These are phyloP conservation scores for Lactarius evosmus DNA, from an alignment of 768 basidiomycete genomes.

Conservation along the genomic window DNA sequence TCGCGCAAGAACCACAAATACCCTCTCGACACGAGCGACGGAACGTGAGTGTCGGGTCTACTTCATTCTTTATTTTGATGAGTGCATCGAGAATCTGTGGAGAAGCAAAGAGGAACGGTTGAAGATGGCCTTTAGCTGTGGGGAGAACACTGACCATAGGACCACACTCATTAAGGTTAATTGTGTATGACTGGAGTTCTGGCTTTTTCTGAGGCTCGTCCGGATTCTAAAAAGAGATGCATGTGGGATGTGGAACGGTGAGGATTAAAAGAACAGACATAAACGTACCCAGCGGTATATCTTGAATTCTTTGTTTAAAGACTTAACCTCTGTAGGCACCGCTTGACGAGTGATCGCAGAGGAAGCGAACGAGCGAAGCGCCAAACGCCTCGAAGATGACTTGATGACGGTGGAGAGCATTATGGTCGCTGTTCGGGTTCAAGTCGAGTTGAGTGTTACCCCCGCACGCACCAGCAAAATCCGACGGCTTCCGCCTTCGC, in stretches of 20 bases:
- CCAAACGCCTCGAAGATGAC: slow-evolving; percentile 11
- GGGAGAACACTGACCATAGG: slow-evolving; percentile 67
- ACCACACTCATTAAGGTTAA: slow-evolving; percentile 92
- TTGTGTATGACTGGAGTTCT: slow-evolving; percentile 80
- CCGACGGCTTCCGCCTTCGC: neutral
- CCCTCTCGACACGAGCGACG: slow-evolving; percentile 90
- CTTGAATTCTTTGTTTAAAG: slow-evolving; percentile 89
- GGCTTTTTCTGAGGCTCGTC: slow-evolving; percentile 93
- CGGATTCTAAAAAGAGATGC: slow-evolving; percentile 61
- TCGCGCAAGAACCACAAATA: slow-evolving; percentile 97
- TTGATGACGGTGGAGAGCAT: slow-evolving; percentile 16
- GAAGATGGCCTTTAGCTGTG: neutral
- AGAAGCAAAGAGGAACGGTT: neutral
- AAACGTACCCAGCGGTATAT: slow-evolving; percentile 93
- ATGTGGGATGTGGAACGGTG: slow-evolving; percentile 2
- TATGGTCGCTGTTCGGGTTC: slow-evolving; percentile 28
- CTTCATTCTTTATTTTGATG: slow-evolving; percentile 99
- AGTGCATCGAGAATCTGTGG: slow-evolving; percentile 81
- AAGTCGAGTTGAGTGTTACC: neutral
- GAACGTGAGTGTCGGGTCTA: slow-evolving; percentile 96
- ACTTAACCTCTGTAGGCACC: slow-evolving; percentile 62
- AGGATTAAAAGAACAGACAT: neutral
- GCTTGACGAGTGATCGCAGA: slow-evolving; percentile 36
- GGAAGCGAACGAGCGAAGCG: slow-evolving; percentile 32
- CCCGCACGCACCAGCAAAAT: neutral